These are phyloP conservation scores for Paecilomyces fulvus DNA, from an alignment of 2,329 filamentous ascomycete species.

Conservation along the genomic window DNA sequence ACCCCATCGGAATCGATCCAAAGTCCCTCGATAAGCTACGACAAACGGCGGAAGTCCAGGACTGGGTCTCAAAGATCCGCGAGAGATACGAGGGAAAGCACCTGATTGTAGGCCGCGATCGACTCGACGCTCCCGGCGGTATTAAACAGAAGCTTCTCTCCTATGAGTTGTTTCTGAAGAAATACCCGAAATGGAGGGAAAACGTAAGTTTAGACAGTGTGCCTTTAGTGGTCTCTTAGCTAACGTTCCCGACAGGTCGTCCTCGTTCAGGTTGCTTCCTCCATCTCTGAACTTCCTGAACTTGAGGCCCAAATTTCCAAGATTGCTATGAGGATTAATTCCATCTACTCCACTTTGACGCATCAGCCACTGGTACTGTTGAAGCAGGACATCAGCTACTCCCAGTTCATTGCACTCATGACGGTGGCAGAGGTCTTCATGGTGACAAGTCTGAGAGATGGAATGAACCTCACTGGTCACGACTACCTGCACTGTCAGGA, in stretches of 20 bases:
- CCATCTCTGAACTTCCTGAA: conserved; percentile 74
- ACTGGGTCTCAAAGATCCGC: conserved; percentile 69
- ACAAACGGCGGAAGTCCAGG: conserved; percentile 59
- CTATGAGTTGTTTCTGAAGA: conserved; percentile 85
- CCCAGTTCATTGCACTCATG: conserved; percentile 83
- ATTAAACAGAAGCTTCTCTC: conserved; percentile 87
- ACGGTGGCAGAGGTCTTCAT: conserved; percentile 82
- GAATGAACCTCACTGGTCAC: conserved; percentile 92
- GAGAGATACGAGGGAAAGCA: conserved; percentile 78
- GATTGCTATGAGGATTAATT: conserved; percentile 89
- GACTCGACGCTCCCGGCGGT: conserved; percentile 83
- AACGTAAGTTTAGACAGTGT: conserved; percentile 36
- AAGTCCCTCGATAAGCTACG: conserved; percentile 61
- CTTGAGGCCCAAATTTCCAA: conserved; percentile 80
- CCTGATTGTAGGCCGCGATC: conserved; percentile 85
- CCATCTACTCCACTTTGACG: conserved; percentile 74
- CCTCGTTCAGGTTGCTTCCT: conserved; percentile 85
- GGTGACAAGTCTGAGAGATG: conserved; percentile 88
- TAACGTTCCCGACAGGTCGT: conserved; percentile 50
- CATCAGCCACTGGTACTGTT: conserved; percentile 88
- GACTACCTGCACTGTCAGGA: conserved; percentile 92
- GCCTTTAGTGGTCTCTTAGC: not conserved
- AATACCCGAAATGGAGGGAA: conserved; percentile 78
- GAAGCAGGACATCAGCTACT: conserved; percentile 85
- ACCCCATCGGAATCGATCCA: conserved; percentile 82